These are phyloP conservation scores for Fusarium sp. DNA, from an alignment of 2,329 filamentous ascomycete species.

Conservation along the genomic window DNA sequence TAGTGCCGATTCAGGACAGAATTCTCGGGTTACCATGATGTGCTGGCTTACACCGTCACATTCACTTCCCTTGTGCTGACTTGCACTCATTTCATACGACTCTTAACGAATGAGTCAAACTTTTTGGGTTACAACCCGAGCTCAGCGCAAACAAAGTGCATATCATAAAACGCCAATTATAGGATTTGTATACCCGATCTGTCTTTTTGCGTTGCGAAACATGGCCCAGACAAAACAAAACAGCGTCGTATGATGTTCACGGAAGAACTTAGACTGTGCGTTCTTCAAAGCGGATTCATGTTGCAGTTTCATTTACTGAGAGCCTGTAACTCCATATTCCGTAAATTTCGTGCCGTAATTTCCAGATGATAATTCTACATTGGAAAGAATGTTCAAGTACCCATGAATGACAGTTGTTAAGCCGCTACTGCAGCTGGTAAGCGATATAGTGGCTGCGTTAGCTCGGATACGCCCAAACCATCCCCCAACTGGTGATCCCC, in stretches of 20 bases:
- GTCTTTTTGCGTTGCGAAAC: background rate
- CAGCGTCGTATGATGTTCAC: conserved; percentile 13
- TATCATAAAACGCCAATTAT: background rate
- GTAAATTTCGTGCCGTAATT: background rate
- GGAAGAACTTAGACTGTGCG: background rate
- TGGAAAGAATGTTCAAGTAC: background rate
- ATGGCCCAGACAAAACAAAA: background rate
- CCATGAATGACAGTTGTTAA: conserved; percentile 1
- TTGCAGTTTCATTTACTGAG: background rate
- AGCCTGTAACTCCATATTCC: background rate
- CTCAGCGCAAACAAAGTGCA: background rate
- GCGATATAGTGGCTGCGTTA: conserved; percentile 22
- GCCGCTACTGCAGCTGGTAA: background rate
- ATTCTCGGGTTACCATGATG: background rate
- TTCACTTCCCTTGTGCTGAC: background rate
- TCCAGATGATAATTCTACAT: background rate
- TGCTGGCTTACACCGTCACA: background rate
- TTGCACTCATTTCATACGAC: background rate
- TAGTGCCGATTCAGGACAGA: background rate
- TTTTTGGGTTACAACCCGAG: background rate
- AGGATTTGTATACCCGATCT: background rate
- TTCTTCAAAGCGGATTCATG: background rate
- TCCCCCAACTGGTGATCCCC: conserved; percentile 9
- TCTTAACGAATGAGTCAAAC: background rate
- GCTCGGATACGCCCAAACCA: background rate